Evolutionary conservation across 1,139 yeast genomes (phyloP).

Genomic region (Suhomyces atakaporum): DNA sequence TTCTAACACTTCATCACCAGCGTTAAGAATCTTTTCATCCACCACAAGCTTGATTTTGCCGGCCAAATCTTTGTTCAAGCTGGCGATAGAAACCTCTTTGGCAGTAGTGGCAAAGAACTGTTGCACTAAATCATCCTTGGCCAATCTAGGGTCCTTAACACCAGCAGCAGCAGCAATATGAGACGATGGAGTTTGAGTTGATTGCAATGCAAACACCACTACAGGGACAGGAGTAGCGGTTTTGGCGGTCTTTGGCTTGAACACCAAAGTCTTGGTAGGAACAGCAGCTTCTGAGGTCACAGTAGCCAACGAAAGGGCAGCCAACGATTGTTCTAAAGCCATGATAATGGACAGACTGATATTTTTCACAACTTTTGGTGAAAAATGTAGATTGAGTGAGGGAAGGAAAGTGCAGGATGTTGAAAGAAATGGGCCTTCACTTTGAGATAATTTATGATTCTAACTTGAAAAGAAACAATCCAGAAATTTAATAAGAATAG

Average conservation of each 20-base stretch:
- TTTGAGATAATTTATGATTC: no score
- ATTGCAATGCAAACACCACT: constrained; percentile 72
- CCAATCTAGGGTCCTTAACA: constrained; percentile 85
- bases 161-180: constrained; percentile 66
- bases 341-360: no score
- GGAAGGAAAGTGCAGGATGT: no score
- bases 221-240: constrained; percentile 81
- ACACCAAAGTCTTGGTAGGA: constrained; percentile 73
- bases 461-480: no score
- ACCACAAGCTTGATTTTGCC: constrained; percentile 67
- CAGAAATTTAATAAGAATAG: no score
- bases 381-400: no score
- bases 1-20: constrained; percentile 49
- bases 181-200: constrained; percentile 70
- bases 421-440: no score
- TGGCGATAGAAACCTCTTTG: constrained; percentile 67
- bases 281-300: constrained; percentile 43
- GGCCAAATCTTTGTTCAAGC: constrained; percentile 53
- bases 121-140: constrained; percentile 74
- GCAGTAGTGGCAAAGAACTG: constrained; percentile 66
- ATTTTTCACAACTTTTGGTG: no score
- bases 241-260: constrained; percentile 90
- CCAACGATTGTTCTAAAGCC: constrained; percentile 64
- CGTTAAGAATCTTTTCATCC: constrained; percentile 55
- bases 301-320: constrained; percentile 55